Percentiles rank a stretch among this genome's conserved stretches.
Evolutionary conservation across 164 flowering plant genomes (phyloP).

Genomic region (Vitis vinifera): ASM3070453v1 NC_081808.1:1132501-1133000

Average conservation of each 20-base stretch:
- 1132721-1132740: not conserved
- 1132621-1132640: too few relatives aligned
- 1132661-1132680: too few relatives aligned
- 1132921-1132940: not conserved
- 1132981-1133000: not conserved
- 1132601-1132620: too few relatives aligned
- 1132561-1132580: not conserved
- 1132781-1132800: not conserved
- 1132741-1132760: constrained; percentile 2
- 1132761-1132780: not conserved
- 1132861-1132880: constrained; percentile 49
- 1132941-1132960: not conserved
- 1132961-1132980: not conserved
- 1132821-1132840: constrained; percentile 47
- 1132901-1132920: not conserved
- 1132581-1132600: too few relatives aligned
- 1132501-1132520: not conserved
- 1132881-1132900: not conserved
- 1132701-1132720: too few relatives aligned
- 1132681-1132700: too few relatives aligned
- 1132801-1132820: not conserved
- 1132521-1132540: not conserved
- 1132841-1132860: constrained; percentile 33
- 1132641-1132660: too few relatives aligned
- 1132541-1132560: not conserved